Base-by-base conservation (phyloP, 2,329 filamentous ascomycete genomes). In the Laburnicola sp. region DNA sequence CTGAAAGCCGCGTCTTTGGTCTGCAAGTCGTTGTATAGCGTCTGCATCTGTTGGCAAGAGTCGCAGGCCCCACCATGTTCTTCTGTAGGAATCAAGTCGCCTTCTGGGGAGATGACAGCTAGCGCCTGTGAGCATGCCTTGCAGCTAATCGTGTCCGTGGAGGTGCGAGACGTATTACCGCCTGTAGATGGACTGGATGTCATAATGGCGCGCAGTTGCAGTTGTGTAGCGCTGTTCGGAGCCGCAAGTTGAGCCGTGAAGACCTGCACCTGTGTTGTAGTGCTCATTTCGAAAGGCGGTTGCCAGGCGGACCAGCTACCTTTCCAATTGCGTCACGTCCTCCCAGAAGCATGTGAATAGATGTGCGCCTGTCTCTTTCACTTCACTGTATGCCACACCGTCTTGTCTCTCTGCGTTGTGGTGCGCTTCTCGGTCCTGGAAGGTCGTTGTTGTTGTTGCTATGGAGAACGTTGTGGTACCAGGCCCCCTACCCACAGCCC, bases 31-130 rank as follows among this genome's bases (percentile, higher is more conserved):
- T 45, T 50, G 30, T 57, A 55, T 8, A 64, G 51, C 32, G 45
- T 32, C 26, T 53, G 45, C 26, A 65, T 62, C 11, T 42, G 53
- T 27, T 49, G 27, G 41, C 65, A 68, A 27, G 53, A 54, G 35
- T 56, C 48, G 32, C 65, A 68, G 21, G 37, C 43, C 2, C 45
- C 10, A 26, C 47, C 48, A 23, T 48, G 36, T 7, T 35, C 35
- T 1, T 42, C 48, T 11, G 48, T 8, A 22, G 42, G 25, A 16
- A 34, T 27, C 6, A 47, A 7, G 11, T 48, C 26, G 36, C 62
- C 62, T 2, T 50, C 42, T 0, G 51, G 34, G 3, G 56, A 53
- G 6, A 56, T 48, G 22, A 38, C 49, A 2, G 57, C 59, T 1
- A 65, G 32, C 7, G 25, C 30, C 10, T 48, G 51, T 4, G 27